A percentile compares a stretch with the other conserved stretches of the same genome.
These are phyloP conservation scores for Solanum peruvianum DNA, from an alignment of 257 asterid genomes.

Conservation along the genomic window DNA sequence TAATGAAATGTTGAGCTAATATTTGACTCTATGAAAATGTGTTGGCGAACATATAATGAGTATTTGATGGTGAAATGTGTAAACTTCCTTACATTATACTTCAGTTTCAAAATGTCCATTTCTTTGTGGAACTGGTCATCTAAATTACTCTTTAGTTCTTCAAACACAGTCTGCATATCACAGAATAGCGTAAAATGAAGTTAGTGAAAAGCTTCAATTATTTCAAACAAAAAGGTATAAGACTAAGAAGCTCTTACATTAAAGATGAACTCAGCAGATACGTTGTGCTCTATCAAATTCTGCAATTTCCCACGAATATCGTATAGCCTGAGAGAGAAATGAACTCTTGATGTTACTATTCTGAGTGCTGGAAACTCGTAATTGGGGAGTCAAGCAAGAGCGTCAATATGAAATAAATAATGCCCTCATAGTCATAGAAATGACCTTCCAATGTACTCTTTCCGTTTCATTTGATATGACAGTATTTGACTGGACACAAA, in stretches of 20 bases:
- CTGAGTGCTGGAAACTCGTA: neutral
- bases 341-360: neutral
- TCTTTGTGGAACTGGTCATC: constrained; percentile 39
- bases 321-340: constrained; percentile 40
- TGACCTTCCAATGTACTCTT: neutral
- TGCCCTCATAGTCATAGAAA: neutral
- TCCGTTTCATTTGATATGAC: neutral
- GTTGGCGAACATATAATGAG: neutral
- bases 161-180: constrained; percentile 40
- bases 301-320: constrained; percentile 66
- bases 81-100: constrained; percentile 40
- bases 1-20: neutral
- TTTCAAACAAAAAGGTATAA: neutral
- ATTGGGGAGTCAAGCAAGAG: neutral
- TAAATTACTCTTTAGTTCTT: constrained; percentile 53
- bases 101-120: constrained; percentile 34
- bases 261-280: constrained; percentile 66
- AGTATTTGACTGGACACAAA: neutral
- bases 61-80: neutral
- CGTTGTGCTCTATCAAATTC: constrained; percentile 69
- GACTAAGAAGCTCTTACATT: constrained; percentile 28
- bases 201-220: neutral
- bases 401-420: neutral
- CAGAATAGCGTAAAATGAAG: neutral
- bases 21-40: neutral